phyloP scores from a whole-genome alignment of 768 basidiomycete genomes.

The Podaxis sp. region DNA sequence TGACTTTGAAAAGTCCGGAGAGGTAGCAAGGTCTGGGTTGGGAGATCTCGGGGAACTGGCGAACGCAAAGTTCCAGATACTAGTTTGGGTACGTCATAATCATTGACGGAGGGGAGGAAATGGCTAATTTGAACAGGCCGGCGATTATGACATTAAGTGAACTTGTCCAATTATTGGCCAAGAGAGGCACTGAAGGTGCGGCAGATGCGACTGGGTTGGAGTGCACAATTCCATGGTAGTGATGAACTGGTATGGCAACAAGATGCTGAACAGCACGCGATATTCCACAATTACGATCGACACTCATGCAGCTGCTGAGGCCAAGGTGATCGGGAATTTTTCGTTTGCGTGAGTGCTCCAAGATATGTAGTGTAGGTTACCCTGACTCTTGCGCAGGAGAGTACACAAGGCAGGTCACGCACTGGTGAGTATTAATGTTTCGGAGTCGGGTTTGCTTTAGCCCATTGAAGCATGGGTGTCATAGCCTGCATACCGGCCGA shows the following conservation, averaged over 20 bases:
- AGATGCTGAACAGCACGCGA: slow-evolving; percentile 3
- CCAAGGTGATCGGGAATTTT: slow-evolving; percentile 1
- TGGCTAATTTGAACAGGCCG: not conserved
- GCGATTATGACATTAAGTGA: slow-evolving; percentile 5
- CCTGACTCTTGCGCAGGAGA: not conserved
- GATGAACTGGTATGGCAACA: slow-evolving; percentile 5
- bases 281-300: not conserved
- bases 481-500: slow-evolving; percentile 5
- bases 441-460: not conserved
- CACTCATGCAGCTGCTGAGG: not conserved
- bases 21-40: not conserved
- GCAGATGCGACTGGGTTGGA: slow-evolving; percentile 8
- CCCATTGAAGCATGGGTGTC: not conserved
- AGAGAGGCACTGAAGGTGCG: not conserved
- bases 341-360: not conserved
- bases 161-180: too few species aligned
- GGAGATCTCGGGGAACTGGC: not conserved
- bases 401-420: slow-evolving; percentile 3
- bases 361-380: not conserved
- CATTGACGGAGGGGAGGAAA: not conserved
- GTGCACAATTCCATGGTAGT: slow-evolving; percentile 1
- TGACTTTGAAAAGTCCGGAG: not conserved
- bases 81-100: slow-evolving; percentile 4
- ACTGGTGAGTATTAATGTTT: not conserved
- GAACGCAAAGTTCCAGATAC: not conserved